phyloP scores from a whole-genome alignment of 768 basidiomycete species.

The Rhodotorula diobovata region DNA sequence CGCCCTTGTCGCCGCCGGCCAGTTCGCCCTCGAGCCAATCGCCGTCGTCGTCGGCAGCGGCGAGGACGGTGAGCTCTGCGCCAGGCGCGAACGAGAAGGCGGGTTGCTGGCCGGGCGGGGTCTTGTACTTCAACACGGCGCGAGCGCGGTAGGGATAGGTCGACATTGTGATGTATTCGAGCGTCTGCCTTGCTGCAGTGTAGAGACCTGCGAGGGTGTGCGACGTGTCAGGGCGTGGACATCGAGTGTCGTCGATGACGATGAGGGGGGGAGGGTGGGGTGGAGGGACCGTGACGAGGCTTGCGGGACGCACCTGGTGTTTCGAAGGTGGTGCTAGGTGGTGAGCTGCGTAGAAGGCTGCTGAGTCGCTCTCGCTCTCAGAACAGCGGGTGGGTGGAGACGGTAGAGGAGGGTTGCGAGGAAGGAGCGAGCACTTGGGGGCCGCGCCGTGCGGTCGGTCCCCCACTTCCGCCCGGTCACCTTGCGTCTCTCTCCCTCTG shows the following conservation, averaged over 20 bases:
- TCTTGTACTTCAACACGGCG: conserved; percentile 31
- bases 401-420: not conserved
- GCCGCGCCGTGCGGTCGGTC: too few species aligned
- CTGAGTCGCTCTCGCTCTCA: too few species aligned
- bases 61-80: conserved; percentile 25
- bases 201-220: not conserved
- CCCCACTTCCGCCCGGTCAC: too few species aligned
- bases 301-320: too few species aligned
- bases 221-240: not conserved
- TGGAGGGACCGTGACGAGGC: not conserved
- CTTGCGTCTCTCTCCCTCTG: too few species aligned
- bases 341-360: not conserved
- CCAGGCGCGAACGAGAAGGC: conserved; percentile 27
- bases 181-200: not conserved
- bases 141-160: conserved; percentile 28
- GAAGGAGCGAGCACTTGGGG: too few species aligned
- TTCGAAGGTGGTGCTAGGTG: not conserved
- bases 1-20: conserved; percentile 10
- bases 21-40: conserved; percentile 36
- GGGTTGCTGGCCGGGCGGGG: conserved; percentile 14
- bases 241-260: not conserved
- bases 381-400: too few species aligned
- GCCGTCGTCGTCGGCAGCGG: conserved; percentile 34
- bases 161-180: not conserved
- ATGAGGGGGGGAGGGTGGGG: not conserved